Percentiles rank a stretch among this genome's conserved stretches.
Conservation (phyloP, 1,139 yeast genomes). For the Yarrowia galli region DNA sequence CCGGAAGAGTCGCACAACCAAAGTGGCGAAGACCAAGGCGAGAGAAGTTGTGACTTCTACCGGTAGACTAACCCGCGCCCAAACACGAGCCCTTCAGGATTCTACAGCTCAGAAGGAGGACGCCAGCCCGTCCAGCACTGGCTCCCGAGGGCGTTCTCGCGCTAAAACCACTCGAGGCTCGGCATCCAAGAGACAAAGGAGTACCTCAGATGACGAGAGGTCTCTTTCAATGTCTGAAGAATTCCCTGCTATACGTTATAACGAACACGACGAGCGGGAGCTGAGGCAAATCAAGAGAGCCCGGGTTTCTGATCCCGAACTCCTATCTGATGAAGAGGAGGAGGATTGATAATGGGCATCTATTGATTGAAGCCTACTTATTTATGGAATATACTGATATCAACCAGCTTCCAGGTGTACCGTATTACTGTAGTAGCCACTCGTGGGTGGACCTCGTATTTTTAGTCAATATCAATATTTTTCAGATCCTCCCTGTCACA, state of each 20-base stretch:
- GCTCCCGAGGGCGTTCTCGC: not conserved
- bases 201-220: not conserved
- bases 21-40: not conserved
- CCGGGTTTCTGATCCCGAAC: not conserved
- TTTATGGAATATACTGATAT: not conserved
- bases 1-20: not conserved
- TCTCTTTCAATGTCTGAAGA: slow-evolving; percentile 1
- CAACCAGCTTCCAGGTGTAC: too few relatives aligned
- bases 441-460: not conserved
- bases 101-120: not conserved
- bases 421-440: too few relatives aligned
- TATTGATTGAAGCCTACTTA: not conserved
- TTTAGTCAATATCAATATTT: not conserved
- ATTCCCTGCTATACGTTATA: not conserved
- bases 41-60: not conserved
- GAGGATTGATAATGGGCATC: not conserved
- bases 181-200: not conserved
- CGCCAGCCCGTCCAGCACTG: not conserved
- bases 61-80: not conserved
- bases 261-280: not conserved
- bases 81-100: not conserved
- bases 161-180: not conserved
- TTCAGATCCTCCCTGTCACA: too few relatives aligned
- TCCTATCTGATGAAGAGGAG: not conserved
- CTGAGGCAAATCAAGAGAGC: not conserved